These are phyloP conservation scores for Metschnikowia arizonensis DNA, from an alignment of 805 yeast species.

Conservation along the genomic window DNA sequence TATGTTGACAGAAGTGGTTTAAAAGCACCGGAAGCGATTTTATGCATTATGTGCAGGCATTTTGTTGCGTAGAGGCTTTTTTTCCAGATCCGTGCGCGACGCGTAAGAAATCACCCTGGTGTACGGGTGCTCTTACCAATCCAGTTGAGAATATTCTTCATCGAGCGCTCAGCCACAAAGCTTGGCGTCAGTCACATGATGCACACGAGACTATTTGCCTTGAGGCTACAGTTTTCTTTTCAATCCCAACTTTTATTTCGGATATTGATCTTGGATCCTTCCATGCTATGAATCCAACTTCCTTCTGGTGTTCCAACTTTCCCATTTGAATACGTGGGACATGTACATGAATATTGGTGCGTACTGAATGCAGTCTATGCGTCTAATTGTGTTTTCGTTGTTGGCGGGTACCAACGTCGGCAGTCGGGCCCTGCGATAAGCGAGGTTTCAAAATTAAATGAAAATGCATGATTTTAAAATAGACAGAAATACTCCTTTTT, in stretches of 20 bases:
- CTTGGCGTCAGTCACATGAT: background rate
- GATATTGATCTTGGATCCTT: background rate
- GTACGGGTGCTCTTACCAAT: background rate
- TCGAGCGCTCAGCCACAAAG: conserved; percentile 1
- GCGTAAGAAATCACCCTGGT: conserved; percentile 2
- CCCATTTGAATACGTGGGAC: background rate
- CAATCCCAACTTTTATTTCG: background rate
- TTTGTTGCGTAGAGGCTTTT: background rate
- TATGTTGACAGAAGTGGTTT: conserved; percentile 6
- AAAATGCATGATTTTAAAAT: background rate
- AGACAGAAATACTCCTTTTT: no score
- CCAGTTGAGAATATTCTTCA: background rate
- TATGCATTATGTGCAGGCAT: background rate
- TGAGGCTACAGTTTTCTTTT: background rate
- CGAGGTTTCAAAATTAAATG: background rate
- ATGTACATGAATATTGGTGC: background rate
- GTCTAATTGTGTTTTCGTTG: background rate
- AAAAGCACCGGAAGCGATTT: conserved; percentile 1
- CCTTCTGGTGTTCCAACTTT: background rate
- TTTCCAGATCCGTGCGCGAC: conserved; percentile 8
- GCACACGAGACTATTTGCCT: background rate
- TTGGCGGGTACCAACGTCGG: background rate
- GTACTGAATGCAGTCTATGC: background rate
- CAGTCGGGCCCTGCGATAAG: background rate
- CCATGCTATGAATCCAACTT: background rate